Conservation (phyloP, 202 grass and related monocot species). For the Schoenoplectus triqueter region DNA sequence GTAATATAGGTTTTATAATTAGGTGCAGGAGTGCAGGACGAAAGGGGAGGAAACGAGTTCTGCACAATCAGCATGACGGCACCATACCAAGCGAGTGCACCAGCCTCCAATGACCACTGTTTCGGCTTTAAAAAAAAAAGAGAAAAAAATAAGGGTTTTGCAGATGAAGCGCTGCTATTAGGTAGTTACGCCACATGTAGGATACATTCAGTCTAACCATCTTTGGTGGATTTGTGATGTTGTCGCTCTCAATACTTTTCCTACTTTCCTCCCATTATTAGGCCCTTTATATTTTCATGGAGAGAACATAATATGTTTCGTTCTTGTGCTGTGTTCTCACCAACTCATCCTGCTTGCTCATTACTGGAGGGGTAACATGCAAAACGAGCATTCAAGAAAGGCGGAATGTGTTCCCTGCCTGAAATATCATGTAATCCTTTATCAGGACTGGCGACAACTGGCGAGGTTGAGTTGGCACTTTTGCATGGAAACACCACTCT, state of each 20-base stretch:
- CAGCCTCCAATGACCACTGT: too few species aligned
- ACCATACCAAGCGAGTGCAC: too few species aligned
- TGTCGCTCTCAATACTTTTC: not conserved
- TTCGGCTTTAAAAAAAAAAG: too few species aligned
- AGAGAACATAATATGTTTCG: not conserved
- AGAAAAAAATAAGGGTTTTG: too few species aligned
- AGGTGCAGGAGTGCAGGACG: too few species aligned
- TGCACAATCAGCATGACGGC: too few species aligned
- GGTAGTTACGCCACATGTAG: not conserved
- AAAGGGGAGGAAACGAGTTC: too few species aligned
- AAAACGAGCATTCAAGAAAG: not conserved
- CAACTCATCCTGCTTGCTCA: not conserved
- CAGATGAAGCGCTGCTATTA: not conserved
- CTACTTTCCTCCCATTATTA: not conserved
- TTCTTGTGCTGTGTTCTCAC: not conserved
- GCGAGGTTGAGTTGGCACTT: too few species aligned
- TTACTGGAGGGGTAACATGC: not conserved
- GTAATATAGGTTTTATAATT: too few species aligned
- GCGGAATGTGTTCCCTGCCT: not conserved
- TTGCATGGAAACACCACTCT: too few species aligned
- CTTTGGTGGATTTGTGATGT: not conserved
- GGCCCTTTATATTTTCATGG: not conserved
- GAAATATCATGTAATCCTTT: not conserved
- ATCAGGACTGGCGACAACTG: not conserved
- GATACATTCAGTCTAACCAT: not conserved